These are phyloP conservation scores for Mycena vulgaris DNA, from an alignment of 768 basidiomycete genomes.

Conservation along the genomic window DNA sequence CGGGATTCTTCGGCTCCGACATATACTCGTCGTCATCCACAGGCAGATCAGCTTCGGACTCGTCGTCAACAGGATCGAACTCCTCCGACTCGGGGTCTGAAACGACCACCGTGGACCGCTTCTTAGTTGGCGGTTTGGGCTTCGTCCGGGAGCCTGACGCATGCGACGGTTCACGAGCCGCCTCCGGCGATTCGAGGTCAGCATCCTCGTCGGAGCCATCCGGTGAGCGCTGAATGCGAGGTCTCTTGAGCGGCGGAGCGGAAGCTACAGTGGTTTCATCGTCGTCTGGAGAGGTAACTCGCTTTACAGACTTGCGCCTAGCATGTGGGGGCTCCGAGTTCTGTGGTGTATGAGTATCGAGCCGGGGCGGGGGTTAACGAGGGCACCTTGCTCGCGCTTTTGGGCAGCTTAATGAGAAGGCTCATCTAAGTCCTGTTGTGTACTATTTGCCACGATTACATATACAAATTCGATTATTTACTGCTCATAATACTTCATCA, in stretches of 20 bases:
- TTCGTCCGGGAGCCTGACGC: constrained; percentile 23
- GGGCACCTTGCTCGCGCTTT: constrained; percentile 27
- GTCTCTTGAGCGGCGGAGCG: constrained; percentile 27
- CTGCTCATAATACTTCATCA: constrained; percentile 88
- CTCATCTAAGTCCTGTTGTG: constrained; percentile 4
- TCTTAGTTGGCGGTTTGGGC: constrained; percentile 17
- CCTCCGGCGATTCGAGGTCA: background rate
- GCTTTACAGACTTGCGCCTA: constrained; percentile 44
- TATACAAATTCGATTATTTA: constrained; percentile 11
- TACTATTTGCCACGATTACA: background rate
- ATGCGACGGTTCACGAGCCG: constrained; percentile 14
- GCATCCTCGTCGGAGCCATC: constrained; percentile 30
- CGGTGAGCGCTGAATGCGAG: constrained; percentile 13
- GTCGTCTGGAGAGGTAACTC: constrained; percentile 46
- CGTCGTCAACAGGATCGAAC: constrained; percentile 30
- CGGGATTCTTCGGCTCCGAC: constrained; percentile 38
- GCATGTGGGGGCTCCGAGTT: constrained; percentile 31
- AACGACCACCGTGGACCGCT: constrained; percentile 35
- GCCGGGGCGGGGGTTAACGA: constrained; percentile 5
- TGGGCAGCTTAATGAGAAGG: constrained; percentile 13
- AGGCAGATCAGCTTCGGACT: constrained; percentile 37
- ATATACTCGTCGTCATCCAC: constrained; percentile 41
- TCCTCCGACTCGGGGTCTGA: constrained; percentile 46
- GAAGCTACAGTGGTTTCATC: constrained; percentile 47
- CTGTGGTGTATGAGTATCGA: constrained; percentile 31